These are phyloP conservation scores for Oxyria digyna DNA, from an alignment of 148 eudicot genomes.

Conservation along the genomic window DNA sequence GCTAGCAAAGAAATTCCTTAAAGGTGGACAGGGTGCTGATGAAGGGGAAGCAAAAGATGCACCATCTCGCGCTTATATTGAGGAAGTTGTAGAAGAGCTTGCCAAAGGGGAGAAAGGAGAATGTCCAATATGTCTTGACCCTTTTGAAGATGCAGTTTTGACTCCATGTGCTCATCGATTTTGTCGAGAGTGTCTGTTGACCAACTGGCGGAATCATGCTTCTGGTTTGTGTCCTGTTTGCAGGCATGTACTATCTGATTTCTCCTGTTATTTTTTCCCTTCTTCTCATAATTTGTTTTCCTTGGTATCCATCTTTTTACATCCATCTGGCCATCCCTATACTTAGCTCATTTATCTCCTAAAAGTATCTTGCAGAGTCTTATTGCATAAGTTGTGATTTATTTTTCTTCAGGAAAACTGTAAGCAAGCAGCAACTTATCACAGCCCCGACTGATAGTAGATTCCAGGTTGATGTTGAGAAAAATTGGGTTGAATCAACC, in stretches of 20 bases:
- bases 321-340: no score
- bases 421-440: constrained; percentile 74
- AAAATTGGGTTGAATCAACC: constrained; percentile 92
- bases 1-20: constrained; percentile 85
- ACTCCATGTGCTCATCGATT: constrained; percentile 97
- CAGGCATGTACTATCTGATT: constrained; percentile 37
- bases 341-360: neutral
- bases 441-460: constrained; percentile 92
- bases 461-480: constrained; percentile 68
- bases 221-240: constrained; percentile 98
- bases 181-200: constrained; percentile 91
- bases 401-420: constrained; percentile 47
- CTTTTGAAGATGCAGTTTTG: constrained; percentile 95
- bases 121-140: constrained; percentile 98
- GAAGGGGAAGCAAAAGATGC: constrained; percentile 49
- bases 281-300: neutral
- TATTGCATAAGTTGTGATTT: neutral
- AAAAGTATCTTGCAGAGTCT: neutral
- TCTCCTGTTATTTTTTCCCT: neutral
- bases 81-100: constrained; percentile 87
- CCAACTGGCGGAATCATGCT: constrained; percentile 81
- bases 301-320: no score
- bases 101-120: constrained; percentile 92
- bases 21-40: constrained; percentile 35
- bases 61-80: constrained; percentile 82